These are phyloP conservation scores for Leccinum broughii DNA, from an alignment of 768 basidiomycete species.

Conservation along the genomic window DNA sequence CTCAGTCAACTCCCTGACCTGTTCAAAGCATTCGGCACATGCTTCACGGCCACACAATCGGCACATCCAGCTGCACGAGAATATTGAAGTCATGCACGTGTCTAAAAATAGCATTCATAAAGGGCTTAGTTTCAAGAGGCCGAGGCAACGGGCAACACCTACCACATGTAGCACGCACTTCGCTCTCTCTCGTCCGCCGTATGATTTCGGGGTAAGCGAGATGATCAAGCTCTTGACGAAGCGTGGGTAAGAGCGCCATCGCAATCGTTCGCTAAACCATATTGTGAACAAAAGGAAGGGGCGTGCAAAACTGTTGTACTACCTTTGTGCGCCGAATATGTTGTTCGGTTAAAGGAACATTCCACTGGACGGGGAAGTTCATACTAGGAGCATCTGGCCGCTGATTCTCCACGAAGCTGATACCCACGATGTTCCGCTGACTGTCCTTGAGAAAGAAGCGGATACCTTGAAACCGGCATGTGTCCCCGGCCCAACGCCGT, in stretches of 20 bases:
- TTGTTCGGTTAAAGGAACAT: constrained; percentile 48
- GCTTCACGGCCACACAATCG: constrained; percentile 88
- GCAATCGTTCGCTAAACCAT: constrained; percentile 62
- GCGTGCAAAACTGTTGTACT: constrained; percentile 5
- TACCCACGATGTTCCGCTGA: constrained; percentile 57
- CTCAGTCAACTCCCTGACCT: constrained; percentile 62
- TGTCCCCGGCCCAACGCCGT: constrained; percentile 85
- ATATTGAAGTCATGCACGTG: constrained; percentile 92
- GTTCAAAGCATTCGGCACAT: constrained; percentile 79
- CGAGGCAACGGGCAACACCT: constrained; percentile 27
- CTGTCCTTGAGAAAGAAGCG: constrained; percentile 71
- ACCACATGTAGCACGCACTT: constrained; percentile 87
- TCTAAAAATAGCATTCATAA: constrained; percentile 48
- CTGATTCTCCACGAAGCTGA: constrained; percentile 69
- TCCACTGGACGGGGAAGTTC: constrained; percentile 68
- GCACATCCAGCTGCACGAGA: constrained; percentile 89
- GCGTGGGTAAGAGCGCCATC: constrained; percentile 61
- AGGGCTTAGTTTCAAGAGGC: constrained; percentile 7
- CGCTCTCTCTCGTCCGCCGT: constrained; percentile 73
- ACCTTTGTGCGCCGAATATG: constrained; percentile 68
- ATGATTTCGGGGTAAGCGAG: constrained; percentile 58
- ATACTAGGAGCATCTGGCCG: constrained; percentile 58
- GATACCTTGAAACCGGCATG: constrained; percentile 85
- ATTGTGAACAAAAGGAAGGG: constrained; percentile 14
- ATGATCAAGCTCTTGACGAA: constrained; percentile 65